A percentile compares a stretch with the other conserved stretches of the same genome.
These are phyloP conservation scores for Capsella rubella DNA, from an alignment of 441 rosid species.

Conservation along the genomic window DNA sequence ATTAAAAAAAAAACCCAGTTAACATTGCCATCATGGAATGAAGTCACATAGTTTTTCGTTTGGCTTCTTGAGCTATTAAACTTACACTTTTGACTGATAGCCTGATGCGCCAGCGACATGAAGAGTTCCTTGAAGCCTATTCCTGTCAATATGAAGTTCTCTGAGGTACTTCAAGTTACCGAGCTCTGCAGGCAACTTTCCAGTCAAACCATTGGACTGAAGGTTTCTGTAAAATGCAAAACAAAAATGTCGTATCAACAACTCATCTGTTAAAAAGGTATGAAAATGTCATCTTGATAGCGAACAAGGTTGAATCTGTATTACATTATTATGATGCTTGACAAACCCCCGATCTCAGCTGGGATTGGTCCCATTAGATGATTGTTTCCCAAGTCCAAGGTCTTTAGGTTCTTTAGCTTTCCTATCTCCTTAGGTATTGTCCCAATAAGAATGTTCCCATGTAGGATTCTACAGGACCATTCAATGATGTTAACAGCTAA, in stretches of 20 bases:
- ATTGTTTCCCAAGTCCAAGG: conserved; percentile 94
- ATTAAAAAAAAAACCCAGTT: conserved; percentile 3
- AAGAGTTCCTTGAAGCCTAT: conserved; percentile 84
- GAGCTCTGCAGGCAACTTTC: conserved; percentile 74
- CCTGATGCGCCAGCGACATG: conserved; percentile 55
- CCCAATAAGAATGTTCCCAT: conserved; percentile 73
- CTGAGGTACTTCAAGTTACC: conserved; percentile 72
- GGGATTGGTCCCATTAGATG: conserved; percentile 85
- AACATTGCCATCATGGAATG: conserved; percentile 12
- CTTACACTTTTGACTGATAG: conserved; percentile 57
- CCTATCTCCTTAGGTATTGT: conserved; percentile 89
- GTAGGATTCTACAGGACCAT: conserved; percentile 69
- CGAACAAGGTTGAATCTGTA: not conserved
- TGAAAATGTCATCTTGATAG: conserved; percentile 10
- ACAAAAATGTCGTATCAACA: conserved; percentile 27
- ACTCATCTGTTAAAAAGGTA: conserved; percentile 27
- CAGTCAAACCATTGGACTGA: conserved; percentile 88
- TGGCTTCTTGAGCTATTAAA: conserved; percentile 27
- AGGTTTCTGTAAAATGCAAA: conserved; percentile 68
- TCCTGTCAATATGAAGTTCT: conserved; percentile 83
- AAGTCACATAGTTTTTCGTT: conserved; percentile 6
- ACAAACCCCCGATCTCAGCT: conserved; percentile 73
- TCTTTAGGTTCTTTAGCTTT: conserved; percentile 68
- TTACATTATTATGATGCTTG: conserved; percentile 64
- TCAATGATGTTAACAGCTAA: conserved; percentile 31